Evolutionary conservation across 2,329 filamentous ascomycete genomes (phyloP), one percentile per base, ranked within the genome.

Genomic region (Paecilomyces sp.): DNA sequence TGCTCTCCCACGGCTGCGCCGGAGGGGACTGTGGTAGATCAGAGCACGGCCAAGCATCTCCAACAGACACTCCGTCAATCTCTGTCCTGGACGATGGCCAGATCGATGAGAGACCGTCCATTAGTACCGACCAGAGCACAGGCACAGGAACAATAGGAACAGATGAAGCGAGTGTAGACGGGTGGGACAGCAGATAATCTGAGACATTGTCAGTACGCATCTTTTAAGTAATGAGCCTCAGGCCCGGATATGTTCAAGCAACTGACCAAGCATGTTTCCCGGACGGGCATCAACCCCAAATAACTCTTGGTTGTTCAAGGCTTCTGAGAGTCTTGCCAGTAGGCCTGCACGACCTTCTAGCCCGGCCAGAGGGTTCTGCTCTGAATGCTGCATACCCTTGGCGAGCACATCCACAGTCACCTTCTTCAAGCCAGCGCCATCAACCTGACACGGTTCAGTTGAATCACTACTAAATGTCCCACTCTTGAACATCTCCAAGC

Each of bases 101-200:
- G 72, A 97, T 95, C 0, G 88, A 84, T 3, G 86, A 84, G 9
- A 99, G 81, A 7, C 92, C 91, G 60, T 91, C 88, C 86, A 96
- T 95, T 11, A 99, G 84, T 1, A 93, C 86, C 62, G 87, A 87
- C 94, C 94, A 99, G 7, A 99, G 81, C 0, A 92, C 93, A 1
- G 92, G 91, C 12, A 97, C 80, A 11, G 90, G 85, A 52, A 97
- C 86, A 63, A 97, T 91, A 1, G 93, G 91, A 55, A 92, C 89
- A 0, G 92, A 95, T 0, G 91, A 90, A 13, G 91, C 91, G 70
- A 93, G 88, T 4, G 93, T 97, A 1, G 91, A 88, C 1, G 92
- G 90, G 71, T 97, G 94, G 2, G 90, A 89, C 47, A 97, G 84
- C n/a, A 97, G 85, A 72, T 96, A 92, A 74, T 97, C 93, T 92